Percentiles rank a stretch among this genome's conserved stretches.
Conservation (phyloP, 2,329 filamentous ascomycete species). For the Fusarium napiforme region DNA sequence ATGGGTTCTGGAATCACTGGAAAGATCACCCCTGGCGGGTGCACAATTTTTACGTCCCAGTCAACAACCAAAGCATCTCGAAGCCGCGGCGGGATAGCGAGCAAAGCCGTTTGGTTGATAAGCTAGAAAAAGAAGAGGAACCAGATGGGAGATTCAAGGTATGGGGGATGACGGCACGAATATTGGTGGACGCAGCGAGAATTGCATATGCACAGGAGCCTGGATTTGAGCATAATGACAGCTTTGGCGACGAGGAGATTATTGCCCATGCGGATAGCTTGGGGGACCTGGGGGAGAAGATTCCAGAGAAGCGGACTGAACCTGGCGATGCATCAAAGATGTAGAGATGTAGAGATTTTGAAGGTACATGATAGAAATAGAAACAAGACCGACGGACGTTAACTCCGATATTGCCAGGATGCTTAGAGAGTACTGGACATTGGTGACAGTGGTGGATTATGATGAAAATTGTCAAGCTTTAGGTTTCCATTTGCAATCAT, state of each 20-base stretch:
- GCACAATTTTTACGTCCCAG: constrained; percentile 92
- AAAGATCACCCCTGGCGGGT: constrained; percentile 82
- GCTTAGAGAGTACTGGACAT: neutral
- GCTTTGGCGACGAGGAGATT: constrained; percentile 64
- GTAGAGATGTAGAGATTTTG: constrained; percentile 48
- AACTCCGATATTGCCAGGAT: neutral
- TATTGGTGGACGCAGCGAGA: constrained; percentile 87
- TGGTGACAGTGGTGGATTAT: neutral
- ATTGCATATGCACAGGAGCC: constrained; percentile 86
- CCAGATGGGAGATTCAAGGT: constrained; percentile 76
- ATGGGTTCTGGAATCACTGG: constrained; percentile 83
- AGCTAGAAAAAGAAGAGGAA: constrained; percentile 60
- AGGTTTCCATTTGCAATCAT: neutral
- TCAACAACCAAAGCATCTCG: constrained; percentile 75
- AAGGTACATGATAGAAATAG: neutral
- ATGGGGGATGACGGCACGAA: constrained; percentile 94
- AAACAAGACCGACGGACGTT: neutral
- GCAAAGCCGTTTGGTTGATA: constrained; percentile 57
- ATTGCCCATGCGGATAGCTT: constrained; percentile 59
- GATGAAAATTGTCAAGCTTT: neutral
- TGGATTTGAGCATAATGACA: constrained; percentile 77
- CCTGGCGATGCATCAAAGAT: constrained; percentile 49
- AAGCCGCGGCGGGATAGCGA: constrained; percentile 61
- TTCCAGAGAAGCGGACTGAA: constrained; percentile 45
- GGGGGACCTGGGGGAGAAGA: constrained; percentile 58